A percentile compares a stretch with the other conserved stretches of the same genome.
Conservation (phyloP, 495 filamentous ascomycete species). For the Letharia columbiana region DNA sequence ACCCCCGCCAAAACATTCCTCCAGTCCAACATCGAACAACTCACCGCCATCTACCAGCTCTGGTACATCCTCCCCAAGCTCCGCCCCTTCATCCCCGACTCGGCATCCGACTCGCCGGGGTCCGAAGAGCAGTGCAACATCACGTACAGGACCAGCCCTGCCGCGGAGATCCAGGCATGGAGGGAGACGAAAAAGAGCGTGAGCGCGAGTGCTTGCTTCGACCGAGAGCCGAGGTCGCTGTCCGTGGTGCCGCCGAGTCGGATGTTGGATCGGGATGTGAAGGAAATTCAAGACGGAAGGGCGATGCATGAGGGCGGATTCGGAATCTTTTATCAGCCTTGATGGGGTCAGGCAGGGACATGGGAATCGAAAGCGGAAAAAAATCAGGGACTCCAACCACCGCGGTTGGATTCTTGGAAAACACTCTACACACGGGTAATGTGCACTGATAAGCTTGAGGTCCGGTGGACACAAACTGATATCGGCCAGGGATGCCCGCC, state of each 20-base stretch:
- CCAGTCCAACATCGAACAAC: conserved; percentile 16
- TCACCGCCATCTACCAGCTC: conserved; percentile 15
- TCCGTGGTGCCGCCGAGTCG: conserved; percentile 2
- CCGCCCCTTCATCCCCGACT: conserved; percentile 10
- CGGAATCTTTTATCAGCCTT: background rate
- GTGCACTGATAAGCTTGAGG: background rate
- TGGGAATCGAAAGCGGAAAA: background rate
- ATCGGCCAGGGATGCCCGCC: background rate
- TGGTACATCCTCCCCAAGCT: conserved; percentile 10
- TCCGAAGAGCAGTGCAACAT: background rate
- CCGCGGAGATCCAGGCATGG: background rate
- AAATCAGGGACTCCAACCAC: background rate
- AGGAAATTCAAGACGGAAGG: conserved; percentile 2
- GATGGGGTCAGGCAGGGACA: background rate
- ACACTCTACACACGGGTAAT: background rate
- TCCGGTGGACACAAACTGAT: background rate
- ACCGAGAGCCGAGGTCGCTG: conserved; percentile 12
- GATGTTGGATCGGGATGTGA: background rate
- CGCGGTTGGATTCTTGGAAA: background rate
- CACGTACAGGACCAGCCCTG: background rate
- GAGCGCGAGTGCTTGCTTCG: background rate
- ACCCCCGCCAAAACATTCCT: conserved; percentile 11
- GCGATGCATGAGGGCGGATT: background rate
- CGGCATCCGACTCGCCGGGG: background rate
- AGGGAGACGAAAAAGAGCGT: conserved; percentile 8